Percentiles rank a stretch among this genome's conserved stretches.
Conservation (phyloP, 306 rosid genomes). For the Echinosophora koreensis region DNA sequence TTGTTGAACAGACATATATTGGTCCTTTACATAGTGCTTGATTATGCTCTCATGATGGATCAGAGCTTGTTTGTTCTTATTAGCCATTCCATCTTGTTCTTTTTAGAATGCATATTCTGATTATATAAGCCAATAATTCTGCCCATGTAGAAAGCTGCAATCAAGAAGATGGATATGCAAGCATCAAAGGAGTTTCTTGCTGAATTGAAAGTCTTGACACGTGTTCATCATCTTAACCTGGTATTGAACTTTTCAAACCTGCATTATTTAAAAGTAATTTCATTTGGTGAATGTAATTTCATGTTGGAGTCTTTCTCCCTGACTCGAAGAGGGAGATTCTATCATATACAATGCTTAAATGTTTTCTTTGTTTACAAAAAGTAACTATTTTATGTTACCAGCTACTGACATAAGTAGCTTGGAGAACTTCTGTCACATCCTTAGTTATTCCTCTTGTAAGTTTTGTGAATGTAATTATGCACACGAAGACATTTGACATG, state of each 20-base stretch:
- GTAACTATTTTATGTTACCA: conserved; percentile 4
- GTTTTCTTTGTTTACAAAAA: neutral
- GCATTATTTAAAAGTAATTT: neutral
- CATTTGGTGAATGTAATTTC: too few relatives aligned
- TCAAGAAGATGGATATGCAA: conserved; percentile 98
- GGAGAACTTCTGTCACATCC: conserved; percentile 22
- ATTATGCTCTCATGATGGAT: conserved; percentile 34
- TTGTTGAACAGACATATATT: conserved; percentile 5
- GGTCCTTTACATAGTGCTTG: neutral
- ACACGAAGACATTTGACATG: neutral
- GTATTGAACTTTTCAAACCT: conserved; percentile 53
- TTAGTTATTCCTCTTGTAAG: conserved; percentile 1
- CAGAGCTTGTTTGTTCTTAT: conserved; percentile 6
- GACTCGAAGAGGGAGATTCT: too few relatives aligned
- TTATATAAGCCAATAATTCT: conserved; percentile 40
- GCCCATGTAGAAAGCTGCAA: conserved; percentile 82
- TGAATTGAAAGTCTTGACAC: conserved; percentile 84
- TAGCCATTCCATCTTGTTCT: conserved; percentile 22
- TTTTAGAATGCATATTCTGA: conserved; percentile 37
- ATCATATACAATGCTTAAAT: neutral
- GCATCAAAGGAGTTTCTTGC: conserved; percentile 95
- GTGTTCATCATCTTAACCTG: conserved; percentile 96
- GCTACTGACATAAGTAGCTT: conserved; percentile 13
- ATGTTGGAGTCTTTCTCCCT: too few relatives aligned
- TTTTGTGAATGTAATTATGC: neutral